Conservation (phyloP, 2,329 filamentous ascomycete species). For the Elsinoe fawcettii region DNA sequence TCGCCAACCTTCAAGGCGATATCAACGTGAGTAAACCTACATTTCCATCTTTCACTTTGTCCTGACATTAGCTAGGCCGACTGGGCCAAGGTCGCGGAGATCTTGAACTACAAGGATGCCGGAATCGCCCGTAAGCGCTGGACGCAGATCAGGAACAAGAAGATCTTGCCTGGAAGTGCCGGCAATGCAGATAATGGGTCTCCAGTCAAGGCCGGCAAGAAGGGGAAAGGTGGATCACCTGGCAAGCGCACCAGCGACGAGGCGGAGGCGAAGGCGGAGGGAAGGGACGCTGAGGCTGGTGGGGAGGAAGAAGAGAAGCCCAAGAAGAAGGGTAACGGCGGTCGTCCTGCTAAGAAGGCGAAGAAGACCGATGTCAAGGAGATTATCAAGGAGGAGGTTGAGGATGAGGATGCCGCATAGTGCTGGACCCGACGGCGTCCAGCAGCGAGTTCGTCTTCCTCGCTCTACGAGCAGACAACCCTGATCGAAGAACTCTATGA, state of each 20-base stretch:
- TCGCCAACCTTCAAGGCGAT: conserved; percentile 23
- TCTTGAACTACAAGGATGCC: conserved; percentile 23
- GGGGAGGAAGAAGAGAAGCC: conserved; percentile 12
- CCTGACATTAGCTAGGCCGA: conserved; percentile 20
- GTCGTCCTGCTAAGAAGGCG: conserved; percentile 2
- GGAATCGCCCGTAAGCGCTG: conserved; percentile 22
- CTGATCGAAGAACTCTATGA: too few relatives aligned
- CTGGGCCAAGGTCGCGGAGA: conserved; percentile 22
- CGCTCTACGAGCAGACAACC: too few relatives aligned
- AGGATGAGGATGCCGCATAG: conserved; percentile 4
- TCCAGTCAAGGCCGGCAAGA: too few relatives aligned
- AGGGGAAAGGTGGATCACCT: conserved; percentile 15
- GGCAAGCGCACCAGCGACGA: conserved; percentile 20
- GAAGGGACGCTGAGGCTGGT: conserved; percentile 5
- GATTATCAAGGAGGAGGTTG: background rate
- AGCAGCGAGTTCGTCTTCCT: too few relatives aligned
- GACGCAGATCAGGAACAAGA: conserved; percentile 23
- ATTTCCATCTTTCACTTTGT: background rate
- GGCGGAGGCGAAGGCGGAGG: conserved; percentile 14
- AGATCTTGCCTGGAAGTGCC: conserved; percentile 18
- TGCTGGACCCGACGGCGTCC: too few relatives aligned
- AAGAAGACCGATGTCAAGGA: conserved; percentile 11
- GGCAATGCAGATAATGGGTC: too few relatives aligned
- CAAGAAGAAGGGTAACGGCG: background rate
- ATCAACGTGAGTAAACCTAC: conserved; percentile 19